A percentile compares a stretch with the other conserved stretches of the same genome.
Evolutionary conservation across 495 filamentous ascomycete genomes (phyloP).

Genomic region (Aspergillus avenaceus): DNA sequence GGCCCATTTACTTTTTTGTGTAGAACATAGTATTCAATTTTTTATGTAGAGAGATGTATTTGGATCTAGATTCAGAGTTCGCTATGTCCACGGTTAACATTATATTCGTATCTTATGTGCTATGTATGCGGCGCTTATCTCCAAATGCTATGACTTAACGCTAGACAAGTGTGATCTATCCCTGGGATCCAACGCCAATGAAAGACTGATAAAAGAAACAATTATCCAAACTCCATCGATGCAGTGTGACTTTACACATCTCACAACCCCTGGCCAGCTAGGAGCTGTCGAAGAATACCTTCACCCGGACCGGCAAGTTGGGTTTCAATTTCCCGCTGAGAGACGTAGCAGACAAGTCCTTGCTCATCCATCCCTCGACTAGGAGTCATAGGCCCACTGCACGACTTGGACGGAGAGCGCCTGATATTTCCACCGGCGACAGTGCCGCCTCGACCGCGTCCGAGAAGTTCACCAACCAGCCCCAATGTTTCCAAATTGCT

Average conservation of each 20-base stretch:
- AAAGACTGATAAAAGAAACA: not conserved
- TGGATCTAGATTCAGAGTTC: not conserved
- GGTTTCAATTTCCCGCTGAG: constrained; percentile 68
- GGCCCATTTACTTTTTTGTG: not conserved
- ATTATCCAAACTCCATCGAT: constrained; percentile 8
- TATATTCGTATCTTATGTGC: not conserved
- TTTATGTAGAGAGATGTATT: not conserved
- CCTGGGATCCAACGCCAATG: not conserved
- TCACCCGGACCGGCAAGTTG: constrained; percentile 67
- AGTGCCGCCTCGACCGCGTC: constrained; percentile 63
- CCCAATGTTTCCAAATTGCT: constrained; percentile 81
- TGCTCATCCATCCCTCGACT: constrained; percentile 58
- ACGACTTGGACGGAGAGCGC: constrained; percentile 57
- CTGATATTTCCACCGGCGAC: constrained; percentile 41
- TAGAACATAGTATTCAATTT: not conserved
- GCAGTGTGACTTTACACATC: not conserved
- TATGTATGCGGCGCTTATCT: not conserved
- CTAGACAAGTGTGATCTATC: not conserved
- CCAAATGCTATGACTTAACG: not conserved
- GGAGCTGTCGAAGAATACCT: constrained; percentile 42
- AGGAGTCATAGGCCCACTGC: constrained; percentile 40
- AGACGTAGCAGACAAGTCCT: constrained; percentile 70
- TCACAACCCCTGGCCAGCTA: constrained; percentile 40
- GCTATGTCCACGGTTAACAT: not conserved
- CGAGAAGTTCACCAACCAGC: constrained; percentile 69